Evolutionary conservation across 345 rosid genomes (phyloP).

Genomic region (Heritiera littoralis): DNA sequence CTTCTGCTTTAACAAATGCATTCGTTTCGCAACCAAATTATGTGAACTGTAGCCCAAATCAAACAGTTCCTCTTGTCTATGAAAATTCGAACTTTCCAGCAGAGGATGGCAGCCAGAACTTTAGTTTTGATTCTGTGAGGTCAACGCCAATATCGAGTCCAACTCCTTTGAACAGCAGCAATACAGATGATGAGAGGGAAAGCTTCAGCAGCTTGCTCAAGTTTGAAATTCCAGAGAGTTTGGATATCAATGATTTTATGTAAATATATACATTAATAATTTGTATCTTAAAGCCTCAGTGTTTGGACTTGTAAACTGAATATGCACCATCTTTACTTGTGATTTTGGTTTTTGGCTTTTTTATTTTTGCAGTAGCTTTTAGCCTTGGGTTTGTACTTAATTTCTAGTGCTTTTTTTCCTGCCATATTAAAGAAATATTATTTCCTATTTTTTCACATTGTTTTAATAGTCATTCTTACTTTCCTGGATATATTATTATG

Average conservation of each 20-base stretch:
- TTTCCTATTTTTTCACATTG: neutral
- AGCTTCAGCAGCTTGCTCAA: slow-evolving; percentile 73
- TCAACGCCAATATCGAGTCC: slow-evolving; percentile 62
- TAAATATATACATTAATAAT: slow-evolving; percentile 26
- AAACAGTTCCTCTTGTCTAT: slow-evolving; percentile 20
- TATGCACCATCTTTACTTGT: neutral
- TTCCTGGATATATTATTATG: neutral
- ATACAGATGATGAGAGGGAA: slow-evolving; percentile 66
- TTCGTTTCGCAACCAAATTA: slow-evolving; percentile 31
- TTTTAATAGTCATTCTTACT: neutral
- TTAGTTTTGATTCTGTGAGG: slow-evolving; percentile 52
- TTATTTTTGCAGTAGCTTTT: neutral
- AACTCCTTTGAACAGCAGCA: slow-evolving; percentile 51
- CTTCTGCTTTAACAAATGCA: slow-evolving; percentile 22
- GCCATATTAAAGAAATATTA: neutral
- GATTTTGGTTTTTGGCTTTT: neutral
- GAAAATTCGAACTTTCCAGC: slow-evolving; percentile 39
- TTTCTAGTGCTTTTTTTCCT: neutral
- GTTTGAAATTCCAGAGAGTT: slow-evolving; percentile 71
- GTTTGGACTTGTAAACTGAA: slow-evolving; percentile 1
- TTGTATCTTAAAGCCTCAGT: neutral
- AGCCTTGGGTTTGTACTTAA: neutral
- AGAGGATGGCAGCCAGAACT: slow-evolving; percentile 36
- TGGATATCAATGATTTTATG: slow-evolving; percentile 67
- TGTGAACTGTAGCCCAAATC: slow-evolving; percentile 12